A percentile compares a stretch with the other conserved stretches of the same genome.
Conservation (phyloP, 169 alveolate genomes). For the Eimeria brunetti region DNA sequence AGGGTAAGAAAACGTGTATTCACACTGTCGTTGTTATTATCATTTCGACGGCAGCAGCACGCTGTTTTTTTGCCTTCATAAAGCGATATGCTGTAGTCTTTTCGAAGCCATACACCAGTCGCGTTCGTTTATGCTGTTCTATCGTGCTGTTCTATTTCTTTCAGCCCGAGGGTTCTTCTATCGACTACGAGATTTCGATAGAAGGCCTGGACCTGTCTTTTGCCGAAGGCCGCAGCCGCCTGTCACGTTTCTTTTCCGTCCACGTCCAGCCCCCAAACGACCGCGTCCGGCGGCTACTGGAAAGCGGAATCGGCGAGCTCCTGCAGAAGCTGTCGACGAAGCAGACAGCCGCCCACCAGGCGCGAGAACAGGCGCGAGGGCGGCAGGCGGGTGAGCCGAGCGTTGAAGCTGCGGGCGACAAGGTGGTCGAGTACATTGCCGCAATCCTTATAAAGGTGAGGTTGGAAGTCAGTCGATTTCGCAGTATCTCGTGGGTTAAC, state of each 20-base stretch:
- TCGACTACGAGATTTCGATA: slow-evolving; percentile 50
- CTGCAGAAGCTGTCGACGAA: neutral
- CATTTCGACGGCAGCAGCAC: neutral
- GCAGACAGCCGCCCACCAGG: neutral
- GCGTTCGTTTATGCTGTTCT: neutral
- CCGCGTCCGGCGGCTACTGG: slow-evolving; percentile 36
- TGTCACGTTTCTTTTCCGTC: slow-evolving; percentile 34
- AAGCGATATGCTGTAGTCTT: neutral
- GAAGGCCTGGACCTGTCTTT: slow-evolving; percentile 62
- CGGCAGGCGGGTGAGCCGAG: neutral
- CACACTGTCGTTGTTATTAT: neutral
- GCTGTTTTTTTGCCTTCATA: neutral
- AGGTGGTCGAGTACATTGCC: slow-evolving; percentile 35
- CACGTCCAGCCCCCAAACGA: slow-evolving; percentile 52
- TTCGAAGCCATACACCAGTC: neutral
- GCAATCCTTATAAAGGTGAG: slow-evolving; percentile 47
- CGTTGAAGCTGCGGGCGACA: slow-evolving; percentile 4
- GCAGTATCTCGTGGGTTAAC: neutral
- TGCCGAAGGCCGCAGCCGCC: neutral
- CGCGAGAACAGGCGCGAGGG: slow-evolving; percentile 6
- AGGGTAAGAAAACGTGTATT: slow-evolving; percentile 17
- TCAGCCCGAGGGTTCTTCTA: slow-evolving; percentile 43
- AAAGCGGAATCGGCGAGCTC: slow-evolving; percentile 25
- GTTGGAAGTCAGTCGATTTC: neutral
- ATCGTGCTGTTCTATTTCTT: neutral